phyloP scores from a whole-genome alignment of 1,284 basidiomycete species.

The Rhizoctonia solani region DNA sequence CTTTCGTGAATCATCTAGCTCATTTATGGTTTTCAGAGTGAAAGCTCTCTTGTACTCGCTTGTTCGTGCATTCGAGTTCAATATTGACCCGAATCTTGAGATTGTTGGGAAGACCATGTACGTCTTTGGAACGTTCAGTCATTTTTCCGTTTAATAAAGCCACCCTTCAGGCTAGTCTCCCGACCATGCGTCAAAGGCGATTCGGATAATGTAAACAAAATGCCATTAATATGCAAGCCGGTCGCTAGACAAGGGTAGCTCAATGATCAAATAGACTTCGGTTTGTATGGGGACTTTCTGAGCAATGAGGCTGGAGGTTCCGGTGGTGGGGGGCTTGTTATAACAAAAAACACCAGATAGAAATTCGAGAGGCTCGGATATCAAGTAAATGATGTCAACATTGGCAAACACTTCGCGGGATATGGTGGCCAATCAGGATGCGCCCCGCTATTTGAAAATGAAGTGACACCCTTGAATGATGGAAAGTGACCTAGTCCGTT shows the following conservation, averaged over 20 bases:
- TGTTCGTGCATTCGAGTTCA: conserved; percentile 15
- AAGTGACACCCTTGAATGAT: too few species aligned
- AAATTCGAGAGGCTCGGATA: too few species aligned
- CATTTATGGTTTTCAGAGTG: not conserved
- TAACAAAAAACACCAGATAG: too few species aligned
- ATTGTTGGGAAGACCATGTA: conserved; percentile 8
- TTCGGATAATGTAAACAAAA: conserved; percentile 14
- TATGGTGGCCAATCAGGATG: too few species aligned
- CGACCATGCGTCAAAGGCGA: conserved; percentile 25
- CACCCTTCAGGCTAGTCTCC: conserved; percentile 16
- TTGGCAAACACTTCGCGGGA: too few species aligned
- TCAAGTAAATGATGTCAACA: too few species aligned
- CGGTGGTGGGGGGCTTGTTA: too few species aligned
- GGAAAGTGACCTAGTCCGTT: too few species aligned
- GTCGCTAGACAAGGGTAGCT: not conserved
- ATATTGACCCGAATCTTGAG: conserved; percentile 4
- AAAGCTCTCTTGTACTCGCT: conserved; percentile 25
- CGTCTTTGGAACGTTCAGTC: not conserved
- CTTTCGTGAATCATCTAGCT: not conserved
- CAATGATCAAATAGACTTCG: too few species aligned
- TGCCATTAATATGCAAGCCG: conserved; percentile 16
- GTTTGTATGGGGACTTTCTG: too few species aligned
- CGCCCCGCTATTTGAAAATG: too few species aligned
- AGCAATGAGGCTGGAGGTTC: too few species aligned
- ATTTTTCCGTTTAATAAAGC: not conserved